phyloP scores from a whole-genome alignment of 108 stramenopile genomes.

The Mediolabrus comicus region DNA sequence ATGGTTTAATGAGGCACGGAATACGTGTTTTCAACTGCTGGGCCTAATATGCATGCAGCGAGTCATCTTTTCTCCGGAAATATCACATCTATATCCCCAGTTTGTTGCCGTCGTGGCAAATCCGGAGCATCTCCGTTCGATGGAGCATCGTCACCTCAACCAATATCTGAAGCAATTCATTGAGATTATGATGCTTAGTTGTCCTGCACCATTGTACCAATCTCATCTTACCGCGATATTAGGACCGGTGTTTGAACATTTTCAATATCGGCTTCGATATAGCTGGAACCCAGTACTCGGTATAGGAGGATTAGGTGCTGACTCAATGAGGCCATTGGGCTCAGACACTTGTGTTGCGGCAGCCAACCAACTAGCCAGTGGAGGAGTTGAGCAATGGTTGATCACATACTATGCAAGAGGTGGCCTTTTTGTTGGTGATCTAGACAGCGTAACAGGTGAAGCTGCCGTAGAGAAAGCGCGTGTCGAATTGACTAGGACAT shows the following conservation, averaged over 20 bases:
- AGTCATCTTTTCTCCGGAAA: slow-evolving; percentile 78
- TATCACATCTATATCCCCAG: slow-evolving; percentile 58
- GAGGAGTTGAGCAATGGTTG: slow-evolving; percentile 72
- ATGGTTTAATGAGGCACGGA: slow-evolving; percentile 87
- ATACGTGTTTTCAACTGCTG: slow-evolving; percentile 77
- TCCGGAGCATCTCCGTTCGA: slow-evolving; percentile 60
- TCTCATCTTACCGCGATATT: slow-evolving; percentile 81
- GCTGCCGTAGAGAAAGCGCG: slow-evolving; percentile 81
- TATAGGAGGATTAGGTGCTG: slow-evolving; percentile 16
- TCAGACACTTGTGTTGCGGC: slow-evolving; percentile 46
- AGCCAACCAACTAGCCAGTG: slow-evolving; percentile 55
- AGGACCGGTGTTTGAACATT: slow-evolving; percentile 74
- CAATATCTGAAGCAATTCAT: slow-evolving; percentile 89
- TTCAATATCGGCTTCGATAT: slow-evolving; percentile 70
- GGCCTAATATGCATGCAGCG: slow-evolving; percentile 74
- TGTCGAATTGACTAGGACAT: slow-evolving; percentile 76
- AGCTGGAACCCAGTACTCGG: slow-evolving; percentile 68
- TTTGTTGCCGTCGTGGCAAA: slow-evolving; percentile 70
- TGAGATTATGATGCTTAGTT: slow-evolving; percentile 70
- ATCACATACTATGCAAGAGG: slow-evolving; percentile 72
- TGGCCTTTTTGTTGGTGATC: slow-evolving; percentile 86
- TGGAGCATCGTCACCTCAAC: slow-evolving; percentile 88
- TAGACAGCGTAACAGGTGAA: slow-evolving; percentile 72
- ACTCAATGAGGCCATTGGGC: slow-evolving; percentile 54
- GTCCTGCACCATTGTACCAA: slow-evolving; percentile 76